A percentile compares a stretch with the other conserved stretches of the same genome.
Evolutionary conservation across 2,329 filamentous ascomycete genomes (phyloP).

Genomic region (Microascus cirrosus): DNA sequence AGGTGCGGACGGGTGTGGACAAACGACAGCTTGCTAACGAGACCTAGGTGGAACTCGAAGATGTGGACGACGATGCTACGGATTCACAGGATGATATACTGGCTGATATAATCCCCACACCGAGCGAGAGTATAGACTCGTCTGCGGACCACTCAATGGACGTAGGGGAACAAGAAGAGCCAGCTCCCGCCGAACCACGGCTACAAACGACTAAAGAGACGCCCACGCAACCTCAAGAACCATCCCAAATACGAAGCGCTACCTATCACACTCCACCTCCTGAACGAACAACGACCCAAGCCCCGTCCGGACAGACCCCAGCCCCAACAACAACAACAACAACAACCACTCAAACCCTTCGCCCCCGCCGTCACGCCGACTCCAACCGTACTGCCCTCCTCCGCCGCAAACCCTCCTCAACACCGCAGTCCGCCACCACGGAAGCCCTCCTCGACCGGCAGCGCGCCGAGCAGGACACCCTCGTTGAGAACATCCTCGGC

Average conservation of each 20-base stretch:
- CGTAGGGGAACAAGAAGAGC: conserved; percentile 17
- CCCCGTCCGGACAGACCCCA: conserved; percentile 2
- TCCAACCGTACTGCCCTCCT: conserved; percentile 30
- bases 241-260: not conserved
- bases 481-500: conserved; percentile 70
- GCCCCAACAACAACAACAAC: conserved; percentile 13
- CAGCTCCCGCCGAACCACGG: conserved; percentile 17
- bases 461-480: conserved; percentile 68
- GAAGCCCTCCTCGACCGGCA: conserved; percentile 69
- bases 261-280: not conserved
- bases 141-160: conserved; percentile 12
- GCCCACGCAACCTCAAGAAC: not conserved
- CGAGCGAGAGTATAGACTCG: conserved; percentile 39
- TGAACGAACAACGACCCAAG: not conserved
- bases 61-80: conserved; percentile 28
- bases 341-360: conserved; percentile 22
- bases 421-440: conserved; percentile 34
- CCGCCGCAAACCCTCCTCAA: conserved; percentile 16
- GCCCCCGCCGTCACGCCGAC: conserved; percentile 16
- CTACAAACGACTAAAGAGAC: conserved; percentile 12
- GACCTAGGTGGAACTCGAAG: conserved; percentile 9
- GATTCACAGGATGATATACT: conserved; percentile 45
- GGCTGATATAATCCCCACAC: conserved; percentile 40
- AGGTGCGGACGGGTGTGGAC: not conserved
- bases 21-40: not conserved